Percentiles rank a stretch among this genome's conserved stretches.
phyloP scores from a whole-genome alignment of 1,284 basidiomycete genomes.

The Microbotryum violaceum region DNA sequence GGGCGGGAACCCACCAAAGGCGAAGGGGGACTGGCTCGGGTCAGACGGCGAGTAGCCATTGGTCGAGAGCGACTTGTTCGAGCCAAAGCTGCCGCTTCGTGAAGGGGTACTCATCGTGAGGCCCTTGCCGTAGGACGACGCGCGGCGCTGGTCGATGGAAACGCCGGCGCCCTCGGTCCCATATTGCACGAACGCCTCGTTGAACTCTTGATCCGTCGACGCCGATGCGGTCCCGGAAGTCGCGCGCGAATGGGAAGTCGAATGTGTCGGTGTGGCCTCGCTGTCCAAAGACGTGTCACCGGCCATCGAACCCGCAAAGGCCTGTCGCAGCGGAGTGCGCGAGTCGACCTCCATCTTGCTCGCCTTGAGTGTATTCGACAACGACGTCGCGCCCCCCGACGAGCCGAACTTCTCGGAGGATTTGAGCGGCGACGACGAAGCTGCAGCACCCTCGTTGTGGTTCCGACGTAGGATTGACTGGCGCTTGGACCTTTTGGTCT shows the following conservation, averaged over 20 bases:
- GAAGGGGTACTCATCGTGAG: neutral
- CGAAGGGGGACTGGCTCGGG: neutral
- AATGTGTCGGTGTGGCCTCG: constrained; percentile 30
- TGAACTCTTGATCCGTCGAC: neutral
- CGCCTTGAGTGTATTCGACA: neutral
- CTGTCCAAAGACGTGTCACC: constrained; percentile 24
- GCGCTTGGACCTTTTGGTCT: no score
- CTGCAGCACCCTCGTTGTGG: neutral
- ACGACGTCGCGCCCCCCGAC: constrained; percentile 7
- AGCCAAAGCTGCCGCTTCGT: neutral
- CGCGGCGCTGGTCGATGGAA: neutral
- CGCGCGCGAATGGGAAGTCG: constrained; percentile 20
- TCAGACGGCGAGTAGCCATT: constrained; percentile 12
- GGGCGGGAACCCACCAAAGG: constrained; percentile 1
- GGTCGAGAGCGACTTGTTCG: constrained; percentile 5
- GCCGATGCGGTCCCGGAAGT: constrained; percentile 3
- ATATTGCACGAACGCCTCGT: neutral
- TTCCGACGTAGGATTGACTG: neutral
- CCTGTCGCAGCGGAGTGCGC: neutral
- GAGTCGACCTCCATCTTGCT: constrained; percentile 11
- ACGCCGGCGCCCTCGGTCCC: neutral
- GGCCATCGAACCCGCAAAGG: neutral
- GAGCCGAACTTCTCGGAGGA: neutral
- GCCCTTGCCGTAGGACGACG: neutral
- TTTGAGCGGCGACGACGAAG: neutral